Base-by-base conservation (phyloP, 306 rosid species). In the Prunus salicina region DNA sequence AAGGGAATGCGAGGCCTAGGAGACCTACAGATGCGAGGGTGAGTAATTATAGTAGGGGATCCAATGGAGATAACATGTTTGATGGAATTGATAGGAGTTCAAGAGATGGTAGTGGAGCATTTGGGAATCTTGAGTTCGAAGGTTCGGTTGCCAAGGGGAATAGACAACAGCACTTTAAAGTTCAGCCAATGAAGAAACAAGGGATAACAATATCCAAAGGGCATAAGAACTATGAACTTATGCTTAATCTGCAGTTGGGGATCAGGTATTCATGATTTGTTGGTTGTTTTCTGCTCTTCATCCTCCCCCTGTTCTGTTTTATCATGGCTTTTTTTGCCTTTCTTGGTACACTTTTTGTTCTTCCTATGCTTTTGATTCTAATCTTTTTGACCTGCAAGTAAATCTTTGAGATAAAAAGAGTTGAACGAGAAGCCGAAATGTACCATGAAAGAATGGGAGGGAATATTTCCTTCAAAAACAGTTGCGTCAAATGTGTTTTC, bases 241-340 rank as follows among this genome's bases (percentile, higher is more conserved):
- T 96, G 99, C 96, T 96, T 69, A 96, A 96, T 91, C 85, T 96
- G 86, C 99, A 96, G 89, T 81, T 89, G 46, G 99, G 99, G 65
- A 93, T 96, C 89, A 92, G 99, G 99, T 95, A 89, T 84, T 79
- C 63, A 81, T 76, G 81, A 60, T 76, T 79, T 46, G 53, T 25
- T 71, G 74, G 62, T 80, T 82, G 70, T 68, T 79, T 65, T 61
- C 73, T 41, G 45, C 2, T 53, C 22, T 61, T 50, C 38, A 53
- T 6, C 20, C 50, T 50, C 51, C 30, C 64, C 24, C n/a, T 41
- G 5, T 56, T 56, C 24, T 56, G 14, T n/a, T 56, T 56, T 1
- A 8, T 32, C 30, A 7, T 32, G 1, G 2, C 16, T 53, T 52
- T 5, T 76, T 60, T 25, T 50, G 63, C 57, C 76, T 13, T 32